A percentile compares a stretch with the other conserved stretches of the same genome.
phyloP scores from a whole-genome alignment of 371 early-diverging fungal genomes.

The Mucor mucedo region DNA sequence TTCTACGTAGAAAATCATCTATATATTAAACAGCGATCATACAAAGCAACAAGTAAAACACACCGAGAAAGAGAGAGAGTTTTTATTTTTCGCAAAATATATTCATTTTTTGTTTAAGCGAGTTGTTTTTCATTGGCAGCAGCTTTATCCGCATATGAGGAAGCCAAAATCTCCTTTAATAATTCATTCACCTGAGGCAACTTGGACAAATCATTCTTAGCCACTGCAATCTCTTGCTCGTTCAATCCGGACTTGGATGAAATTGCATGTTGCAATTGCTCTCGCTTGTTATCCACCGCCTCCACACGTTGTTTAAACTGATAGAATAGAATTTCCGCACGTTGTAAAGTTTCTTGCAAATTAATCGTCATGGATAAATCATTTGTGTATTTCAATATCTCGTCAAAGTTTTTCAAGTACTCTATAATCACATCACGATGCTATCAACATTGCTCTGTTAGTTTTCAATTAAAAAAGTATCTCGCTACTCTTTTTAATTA shows the following conservation, averaged over 20 bases:
- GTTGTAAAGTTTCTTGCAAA: slow-evolving; percentile 75
- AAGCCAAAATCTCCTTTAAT: slow-evolving; percentile 13
- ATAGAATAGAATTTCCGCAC: slow-evolving; percentile 82
- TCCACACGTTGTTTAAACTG: slow-evolving; percentile 66
- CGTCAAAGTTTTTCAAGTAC: slow-evolving; percentile 84
- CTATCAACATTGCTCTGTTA: slow-evolving; percentile 22
- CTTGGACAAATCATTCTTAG: slow-evolving; percentile 12
- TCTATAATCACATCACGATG: slow-evolving; percentile 83
- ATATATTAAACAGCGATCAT: no score
- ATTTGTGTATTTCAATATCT: slow-evolving; percentile 92
- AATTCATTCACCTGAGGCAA: slow-evolving; percentile 20
- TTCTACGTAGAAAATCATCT: no score
- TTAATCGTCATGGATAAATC: slow-evolving; percentile 82
- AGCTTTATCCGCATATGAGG: slow-evolving; percentile 17
- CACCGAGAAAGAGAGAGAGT: background rate
- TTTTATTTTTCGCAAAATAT: background rate
- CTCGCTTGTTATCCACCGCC: slow-evolving; percentile 40
- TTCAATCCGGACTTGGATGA: slow-evolving; percentile 3
- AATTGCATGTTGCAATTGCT: slow-evolving; percentile 6
- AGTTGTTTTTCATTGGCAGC: slow-evolving; percentile 7
- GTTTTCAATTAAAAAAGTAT: background rate
- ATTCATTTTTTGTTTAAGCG: background rate
- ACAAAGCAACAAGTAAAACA: no score
- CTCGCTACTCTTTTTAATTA: background rate
- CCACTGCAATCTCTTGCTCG: slow-evolving; percentile 1